phyloP scores from a whole-genome alignment of 179 eudicot species.

The Silene coronaria region DNA sequence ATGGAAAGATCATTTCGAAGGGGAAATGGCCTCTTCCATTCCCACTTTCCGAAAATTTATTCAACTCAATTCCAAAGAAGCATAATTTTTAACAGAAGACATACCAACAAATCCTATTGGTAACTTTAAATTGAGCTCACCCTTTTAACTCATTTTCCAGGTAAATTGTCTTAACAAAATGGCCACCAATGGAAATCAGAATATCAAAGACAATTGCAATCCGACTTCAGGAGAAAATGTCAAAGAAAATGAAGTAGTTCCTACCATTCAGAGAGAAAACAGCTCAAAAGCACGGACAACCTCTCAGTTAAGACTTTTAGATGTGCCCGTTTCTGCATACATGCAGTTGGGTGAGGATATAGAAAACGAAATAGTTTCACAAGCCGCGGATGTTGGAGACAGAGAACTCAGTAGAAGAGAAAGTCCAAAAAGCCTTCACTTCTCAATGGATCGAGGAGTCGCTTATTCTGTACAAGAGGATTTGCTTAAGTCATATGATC shows the following conservation, averaged over 20 bases:
- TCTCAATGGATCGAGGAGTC: constrained; percentile 25
- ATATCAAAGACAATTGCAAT: constrained; percentile 1
- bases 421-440: constrained; percentile 17
- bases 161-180: not conserved
- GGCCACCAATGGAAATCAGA: not conserved
- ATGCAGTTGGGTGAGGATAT: constrained; percentile 20
- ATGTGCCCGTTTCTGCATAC: constrained; percentile 15
- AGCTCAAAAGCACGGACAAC: constrained; percentile 16
- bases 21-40: no score
- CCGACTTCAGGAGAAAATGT: constrained; percentile 15
- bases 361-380: constrained; percentile 30
- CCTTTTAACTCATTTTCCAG: not conserved
- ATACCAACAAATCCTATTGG: not conserved
- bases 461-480: constrained; percentile 21
- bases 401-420: constrained; percentile 28
- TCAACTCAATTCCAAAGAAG: not conserved
- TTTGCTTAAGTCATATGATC: constrained; percentile 2
- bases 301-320: constrained; percentile 22
- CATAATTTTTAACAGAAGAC: not conserved
- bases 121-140: not conserved
- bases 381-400: constrained; percentile 33
- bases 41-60: no score
- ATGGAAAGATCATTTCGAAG: no score
- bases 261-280: not conserved
- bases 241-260: constrained; percentile 18